Conservation (phyloP, 192 early-diverging fungal genomes). For the Linnemannia elongata region DNA sequence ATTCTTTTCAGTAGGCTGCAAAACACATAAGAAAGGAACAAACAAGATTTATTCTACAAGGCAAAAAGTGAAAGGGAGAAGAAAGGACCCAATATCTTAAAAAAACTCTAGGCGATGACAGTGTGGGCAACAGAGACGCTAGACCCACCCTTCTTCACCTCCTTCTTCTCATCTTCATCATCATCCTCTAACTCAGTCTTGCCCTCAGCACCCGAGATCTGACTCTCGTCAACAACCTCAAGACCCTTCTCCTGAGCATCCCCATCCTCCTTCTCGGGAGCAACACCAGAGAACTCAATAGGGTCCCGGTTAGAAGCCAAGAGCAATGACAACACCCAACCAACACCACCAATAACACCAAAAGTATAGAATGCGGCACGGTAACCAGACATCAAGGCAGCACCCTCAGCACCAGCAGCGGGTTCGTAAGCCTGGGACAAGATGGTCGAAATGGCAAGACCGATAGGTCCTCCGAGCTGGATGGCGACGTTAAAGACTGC, state of each 20-base stretch:
- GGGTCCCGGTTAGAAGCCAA: conserved; percentile 39
- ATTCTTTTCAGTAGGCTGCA: too few species aligned
- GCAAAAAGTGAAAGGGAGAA: too few species aligned
- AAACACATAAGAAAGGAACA: too few species aligned
- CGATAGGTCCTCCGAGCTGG: conserved; percentile 54
- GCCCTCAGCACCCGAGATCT: conserved; percentile 10
- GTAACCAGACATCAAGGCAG: conserved; percentile 28
- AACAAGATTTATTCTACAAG: too few species aligned
- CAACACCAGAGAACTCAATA: conserved; percentile 23
- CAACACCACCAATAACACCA: conserved; percentile 33
- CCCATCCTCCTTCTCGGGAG: conserved; percentile 1
- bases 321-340: conserved; percentile 2
- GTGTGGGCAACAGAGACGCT: neutral
- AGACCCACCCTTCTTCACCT: neutral
- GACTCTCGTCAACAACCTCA: neutral
- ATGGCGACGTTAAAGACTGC: conserved; percentile 56
- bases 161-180: conserved; percentile 7
- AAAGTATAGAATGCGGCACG: conserved; percentile 31
- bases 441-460: conserved; percentile 54
- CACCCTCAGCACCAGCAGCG: neutral
- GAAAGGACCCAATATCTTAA: too few species aligned
- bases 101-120: neutral
- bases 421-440: conserved; percentile 22
- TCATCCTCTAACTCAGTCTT: conserved; percentile 7
- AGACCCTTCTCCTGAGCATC: conserved; percentile 24